phyloP scores from a whole-genome alignment of 2,329 filamentous ascomycete genomes.

The Exophiala lecanii-corni region DNA sequence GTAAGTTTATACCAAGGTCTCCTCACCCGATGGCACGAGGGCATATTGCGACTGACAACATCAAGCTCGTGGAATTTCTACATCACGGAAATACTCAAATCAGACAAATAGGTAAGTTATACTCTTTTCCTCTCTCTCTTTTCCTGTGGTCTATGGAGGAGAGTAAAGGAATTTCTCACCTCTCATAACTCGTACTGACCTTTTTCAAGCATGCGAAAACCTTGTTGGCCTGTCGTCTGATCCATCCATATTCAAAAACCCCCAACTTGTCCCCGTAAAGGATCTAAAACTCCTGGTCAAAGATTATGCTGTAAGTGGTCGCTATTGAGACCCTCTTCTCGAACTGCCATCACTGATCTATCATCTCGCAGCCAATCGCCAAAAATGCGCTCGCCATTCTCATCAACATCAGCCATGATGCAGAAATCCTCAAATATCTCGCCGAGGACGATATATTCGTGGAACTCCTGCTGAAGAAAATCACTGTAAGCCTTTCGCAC shows the following conservation, averaged over 20 bases:
- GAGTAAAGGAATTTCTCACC: too few relatives aligned
- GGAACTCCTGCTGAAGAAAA: slow-evolving; percentile 63
- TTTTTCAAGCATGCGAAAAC: slow-evolving; percentile 68
- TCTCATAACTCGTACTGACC: slow-evolving; percentile 4
- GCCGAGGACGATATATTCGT: slow-evolving; percentile 77
- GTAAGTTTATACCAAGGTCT: slow-evolving; percentile 46
- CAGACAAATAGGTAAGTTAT: slow-evolving; percentile 63
- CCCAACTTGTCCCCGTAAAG: slow-evolving; percentile 71
- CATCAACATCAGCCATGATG: slow-evolving; percentile 77
- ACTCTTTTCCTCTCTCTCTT: not conserved
- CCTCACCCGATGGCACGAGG: too few relatives aligned
- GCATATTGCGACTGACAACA: not conserved
- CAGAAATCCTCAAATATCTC: slow-evolving; percentile 67
- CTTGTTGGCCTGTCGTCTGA: slow-evolving; percentile 77
- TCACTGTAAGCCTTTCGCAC: slow-evolving; percentile 60
- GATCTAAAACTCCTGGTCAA: slow-evolving; percentile 82
- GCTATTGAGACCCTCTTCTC: not conserved
- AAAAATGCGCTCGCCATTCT: slow-evolving; percentile 74
- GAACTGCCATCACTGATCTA: not conserved
- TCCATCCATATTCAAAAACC: slow-evolving; percentile 75
- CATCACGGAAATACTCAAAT: slow-evolving; percentile 89
- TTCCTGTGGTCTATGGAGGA: too few relatives aligned
- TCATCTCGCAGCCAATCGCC: slow-evolving; percentile 65
- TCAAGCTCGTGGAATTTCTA: slow-evolving; percentile 84
- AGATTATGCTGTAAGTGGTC: slow-evolving; percentile 67